These are phyloP conservation scores for Tinospora cordifolia DNA, from an alignment of 164 flowering plant species.

Conservation along the genomic window DNA sequence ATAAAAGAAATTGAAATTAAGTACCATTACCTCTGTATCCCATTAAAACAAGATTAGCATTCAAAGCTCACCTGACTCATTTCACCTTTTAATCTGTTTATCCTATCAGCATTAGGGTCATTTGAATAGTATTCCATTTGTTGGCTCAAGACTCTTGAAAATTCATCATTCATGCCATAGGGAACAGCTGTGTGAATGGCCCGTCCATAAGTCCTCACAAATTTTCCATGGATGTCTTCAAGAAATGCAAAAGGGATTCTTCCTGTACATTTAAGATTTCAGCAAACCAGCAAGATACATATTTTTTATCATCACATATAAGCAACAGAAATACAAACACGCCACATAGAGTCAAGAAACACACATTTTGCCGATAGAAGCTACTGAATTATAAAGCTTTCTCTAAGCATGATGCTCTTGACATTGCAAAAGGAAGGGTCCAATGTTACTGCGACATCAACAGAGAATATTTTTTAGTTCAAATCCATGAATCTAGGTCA, in stretches of 20 bases:
- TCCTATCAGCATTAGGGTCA: conserved; percentile 81
- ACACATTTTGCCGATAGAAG: not conserved
- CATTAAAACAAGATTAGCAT: not conserved
- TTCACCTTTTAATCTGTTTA: conserved; percentile 77
- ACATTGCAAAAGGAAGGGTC: too few relatives aligned
- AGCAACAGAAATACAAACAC: not conserved
- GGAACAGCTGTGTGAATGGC: conserved; percentile 60
- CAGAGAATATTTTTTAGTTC: too few relatives aligned
- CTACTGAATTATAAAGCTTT: not conserved
- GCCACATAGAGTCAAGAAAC: not conserved
- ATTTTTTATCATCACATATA: not conserved
- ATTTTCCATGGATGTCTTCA: conserved; percentile 80
- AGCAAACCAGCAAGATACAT: not conserved
- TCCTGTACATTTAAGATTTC: conserved; percentile 35
- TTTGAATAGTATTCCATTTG: conserved; percentile 74
- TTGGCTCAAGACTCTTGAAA: conserved; percentile 75
- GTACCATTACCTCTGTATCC: not conserved
- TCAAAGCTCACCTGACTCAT: conserved; percentile 59
- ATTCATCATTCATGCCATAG: conserved; percentile 93
- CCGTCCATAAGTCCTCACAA: conserved; percentile 78
- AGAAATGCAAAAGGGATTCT: conserved; percentile 88
- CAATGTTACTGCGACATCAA: too few relatives aligned
- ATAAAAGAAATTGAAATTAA: not conserved
- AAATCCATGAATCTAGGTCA: too few relatives aligned
- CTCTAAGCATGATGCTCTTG: not conserved